A percentile compares a stretch with the other conserved stretches of the same genome.
phyloP scores from a whole-genome alignment of 202 grass and related monocot species.

The Digitaria exilis region DNA sequence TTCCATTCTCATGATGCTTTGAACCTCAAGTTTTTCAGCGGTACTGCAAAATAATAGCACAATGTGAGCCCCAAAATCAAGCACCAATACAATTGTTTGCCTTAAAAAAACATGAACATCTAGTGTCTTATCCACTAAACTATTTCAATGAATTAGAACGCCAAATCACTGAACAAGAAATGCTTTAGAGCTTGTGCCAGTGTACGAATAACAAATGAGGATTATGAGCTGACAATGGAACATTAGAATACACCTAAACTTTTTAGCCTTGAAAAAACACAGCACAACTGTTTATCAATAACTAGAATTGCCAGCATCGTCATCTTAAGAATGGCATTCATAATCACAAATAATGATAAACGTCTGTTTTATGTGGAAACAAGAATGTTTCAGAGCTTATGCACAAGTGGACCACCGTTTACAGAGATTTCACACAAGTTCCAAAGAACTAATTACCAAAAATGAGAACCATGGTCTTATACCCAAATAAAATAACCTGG shows the following conservation, averaged over 20 bases:
- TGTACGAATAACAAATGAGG: neutral
- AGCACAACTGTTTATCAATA: neutral
- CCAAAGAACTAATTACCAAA: neutral
- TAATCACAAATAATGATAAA: neutral
- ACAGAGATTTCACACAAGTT: neutral
- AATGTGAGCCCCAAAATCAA: neutral
- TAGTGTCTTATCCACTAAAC: neutral
- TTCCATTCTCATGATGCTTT: neutral
- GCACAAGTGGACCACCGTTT: neutral
- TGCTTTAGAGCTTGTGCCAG: neutral
- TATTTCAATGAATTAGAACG: neutral
- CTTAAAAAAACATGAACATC: neutral
- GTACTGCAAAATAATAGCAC: conserved; percentile 38
- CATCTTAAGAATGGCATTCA: neutral
- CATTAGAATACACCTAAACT: neutral
- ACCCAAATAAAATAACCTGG: neutral
- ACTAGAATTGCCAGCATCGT: neutral
- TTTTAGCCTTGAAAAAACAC: neutral
- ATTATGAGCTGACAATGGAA: neutral
- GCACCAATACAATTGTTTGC: neutral
- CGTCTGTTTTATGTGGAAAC: neutral
- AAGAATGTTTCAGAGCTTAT: neutral
- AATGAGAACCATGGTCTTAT: neutral
- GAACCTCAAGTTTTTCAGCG: conserved; percentile 32
- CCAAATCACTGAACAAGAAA: neutral